A percentile compares a stretch with the other conserved stretches of the same genome.
Conservation (phyloP, 73 alveolate species). For the Loxodes magnus region DNA sequence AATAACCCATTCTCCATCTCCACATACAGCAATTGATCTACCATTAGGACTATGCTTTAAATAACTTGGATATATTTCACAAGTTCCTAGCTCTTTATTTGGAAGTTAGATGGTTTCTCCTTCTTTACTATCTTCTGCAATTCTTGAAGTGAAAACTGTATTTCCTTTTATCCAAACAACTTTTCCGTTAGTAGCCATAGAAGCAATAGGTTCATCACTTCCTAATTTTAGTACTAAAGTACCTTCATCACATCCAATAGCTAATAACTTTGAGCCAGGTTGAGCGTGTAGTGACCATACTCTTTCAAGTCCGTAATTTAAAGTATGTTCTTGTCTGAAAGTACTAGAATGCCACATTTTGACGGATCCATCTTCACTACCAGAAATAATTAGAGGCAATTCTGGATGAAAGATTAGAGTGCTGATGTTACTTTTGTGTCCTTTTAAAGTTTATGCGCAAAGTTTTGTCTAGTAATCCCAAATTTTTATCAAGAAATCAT, state of each 20-base stretch:
- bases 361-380: constrained; percentile 83
- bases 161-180: constrained; percentile 71
- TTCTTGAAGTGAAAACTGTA: constrained; percentile 71
- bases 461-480: constrained; percentile 99
- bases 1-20: constrained; percentile 39
- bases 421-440: constrained; percentile 85
- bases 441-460: constrained; percentile 82
- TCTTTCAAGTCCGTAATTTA: constrained; percentile 67
- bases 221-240: constrained; percentile 97
- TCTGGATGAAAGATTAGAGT: constrained; percentile 96
- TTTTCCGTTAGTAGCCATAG: constrained; percentile 33
- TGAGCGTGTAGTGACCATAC: constrained; percentile 69
- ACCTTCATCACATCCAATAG: constrained; percentile 98
- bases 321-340: constrained; percentile 76
- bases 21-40: constrained; percentile 72
- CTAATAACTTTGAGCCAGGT: constrained; percentile 55
- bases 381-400: constrained; percentile 89
- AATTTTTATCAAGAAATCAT: constrained; percentile 93
- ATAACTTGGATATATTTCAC: constrained; percentile 90
- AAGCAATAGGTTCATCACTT: constrained; percentile 88
- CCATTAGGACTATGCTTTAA: constrained; percentile 94
- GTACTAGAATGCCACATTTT: constrained; percentile 95
- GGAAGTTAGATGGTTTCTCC: constrained; percentile 41
- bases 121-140: constrained; percentile 41
- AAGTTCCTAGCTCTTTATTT: constrained; percentile 68